phyloP scores from a whole-genome alignment of 75 land plant species.

The Cryptomeria japonica region DNA sequence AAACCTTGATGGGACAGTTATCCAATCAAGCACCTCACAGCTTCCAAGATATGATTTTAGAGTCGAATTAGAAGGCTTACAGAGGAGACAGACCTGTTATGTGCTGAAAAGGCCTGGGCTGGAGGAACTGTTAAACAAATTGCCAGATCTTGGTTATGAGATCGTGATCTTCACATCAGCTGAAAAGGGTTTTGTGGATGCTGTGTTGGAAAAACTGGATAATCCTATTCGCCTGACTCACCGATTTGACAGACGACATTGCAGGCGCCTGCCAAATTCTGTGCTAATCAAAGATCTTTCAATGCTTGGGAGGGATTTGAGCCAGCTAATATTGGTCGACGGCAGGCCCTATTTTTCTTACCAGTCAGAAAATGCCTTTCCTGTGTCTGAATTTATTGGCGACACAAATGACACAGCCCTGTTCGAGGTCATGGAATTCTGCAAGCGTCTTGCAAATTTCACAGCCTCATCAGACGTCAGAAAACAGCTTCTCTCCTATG shows the following conservation, averaged over 20 bases:
- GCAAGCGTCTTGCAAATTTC: neutral
- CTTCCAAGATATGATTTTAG: neutral
- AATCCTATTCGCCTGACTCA: neutral
- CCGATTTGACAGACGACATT: constrained; percentile 21
- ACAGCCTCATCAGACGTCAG: neutral
- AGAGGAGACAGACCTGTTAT: neutral
- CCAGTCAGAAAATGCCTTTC: constrained; percentile 38
- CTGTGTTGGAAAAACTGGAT: constrained; percentile 25
- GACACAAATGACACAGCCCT: constrained; percentile 28
- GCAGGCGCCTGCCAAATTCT: neutral
- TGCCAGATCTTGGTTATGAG: constrained; percentile 19
- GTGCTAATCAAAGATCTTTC: constrained; percentile 24
- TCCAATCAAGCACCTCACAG: neutral
- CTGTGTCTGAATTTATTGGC: constrained; percentile 25
- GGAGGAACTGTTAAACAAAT: neutral
- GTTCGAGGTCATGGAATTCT: neutral
- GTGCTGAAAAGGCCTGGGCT: neutral
- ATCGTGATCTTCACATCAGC: constrained; percentile 29
- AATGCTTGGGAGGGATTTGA: constrained; percentile 18
- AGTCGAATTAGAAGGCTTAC: neutral
- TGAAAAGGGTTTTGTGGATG: constrained; percentile 23
- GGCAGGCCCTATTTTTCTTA: constrained; percentile 33
- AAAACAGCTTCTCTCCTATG: neutral
- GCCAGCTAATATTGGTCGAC: constrained; percentile 30
- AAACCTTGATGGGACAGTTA: neutral